phyloP scores from a whole-genome alignment of 202 grass and related monocot species.

The Saccharum hybrid region DNA sequence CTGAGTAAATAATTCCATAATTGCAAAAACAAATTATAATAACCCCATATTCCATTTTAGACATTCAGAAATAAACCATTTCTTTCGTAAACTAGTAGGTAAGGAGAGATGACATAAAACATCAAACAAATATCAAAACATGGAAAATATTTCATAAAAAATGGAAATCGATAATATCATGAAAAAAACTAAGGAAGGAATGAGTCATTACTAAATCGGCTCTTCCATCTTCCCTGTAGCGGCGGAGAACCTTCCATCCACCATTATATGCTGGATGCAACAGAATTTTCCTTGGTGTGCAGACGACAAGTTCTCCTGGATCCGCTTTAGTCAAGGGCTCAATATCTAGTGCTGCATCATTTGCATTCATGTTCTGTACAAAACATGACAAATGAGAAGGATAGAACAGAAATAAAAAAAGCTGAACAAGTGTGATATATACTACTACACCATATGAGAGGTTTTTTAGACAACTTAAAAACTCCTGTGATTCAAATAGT shows the following conservation, averaged over 20 bases:
- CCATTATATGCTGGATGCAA: not conserved
- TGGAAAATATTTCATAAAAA: not conserved
- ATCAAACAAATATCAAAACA: not conserved
- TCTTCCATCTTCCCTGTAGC: not conserved
- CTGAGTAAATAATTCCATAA: not conserved
- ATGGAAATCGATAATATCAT: not conserved
- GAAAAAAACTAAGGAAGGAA: not conserved
- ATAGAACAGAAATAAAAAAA: not conserved
- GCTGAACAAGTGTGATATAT: not conserved
- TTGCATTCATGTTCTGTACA: not conserved
- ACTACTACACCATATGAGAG: not conserved
- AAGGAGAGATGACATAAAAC: not conserved
- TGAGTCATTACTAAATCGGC: not conserved
- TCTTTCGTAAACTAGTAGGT: not conserved
- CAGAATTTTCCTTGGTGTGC: not conserved
- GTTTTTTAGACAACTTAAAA: not conserved
- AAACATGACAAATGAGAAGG: not conserved
- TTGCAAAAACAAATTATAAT: not conserved
- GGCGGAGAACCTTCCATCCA: slow-evolving; percentile 11
- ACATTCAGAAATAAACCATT: not conserved
- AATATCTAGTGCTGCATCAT: not conserved
- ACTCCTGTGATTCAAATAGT: not conserved
- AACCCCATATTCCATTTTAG: not conserved
- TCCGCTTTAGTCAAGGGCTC: not conserved
- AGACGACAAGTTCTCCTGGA: not conserved